Evolutionary conservation across 371 early-diverging fungal species (phyloP).

Genomic region (Mucor saturninus): DNA sequence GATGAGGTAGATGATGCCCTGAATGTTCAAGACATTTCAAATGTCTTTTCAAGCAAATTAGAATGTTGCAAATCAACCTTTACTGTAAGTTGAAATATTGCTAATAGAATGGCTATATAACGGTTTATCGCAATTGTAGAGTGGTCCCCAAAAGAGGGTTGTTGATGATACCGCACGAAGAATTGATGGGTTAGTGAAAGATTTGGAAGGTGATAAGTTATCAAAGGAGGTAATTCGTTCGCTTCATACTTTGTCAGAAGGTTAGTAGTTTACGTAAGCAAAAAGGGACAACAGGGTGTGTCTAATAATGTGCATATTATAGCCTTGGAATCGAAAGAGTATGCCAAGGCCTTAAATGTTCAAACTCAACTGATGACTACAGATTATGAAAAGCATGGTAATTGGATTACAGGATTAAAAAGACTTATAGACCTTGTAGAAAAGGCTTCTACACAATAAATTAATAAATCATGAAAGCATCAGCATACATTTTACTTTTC

Average conservation of each 20-base stretch:
- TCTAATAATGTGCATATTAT: neutral
- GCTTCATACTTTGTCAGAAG: constrained; percentile 47
- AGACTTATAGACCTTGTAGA: constrained; percentile 60
- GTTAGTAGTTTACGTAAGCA: constrained; percentile 25
- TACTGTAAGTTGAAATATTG: constrained; percentile 8
- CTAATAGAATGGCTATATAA: neutral
- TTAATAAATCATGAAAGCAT: no score
- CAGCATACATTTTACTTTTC: neutral
- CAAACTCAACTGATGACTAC: constrained; percentile 69
- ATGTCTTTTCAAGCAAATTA: constrained; percentile 15
- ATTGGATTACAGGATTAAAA: constrained; percentile 73
- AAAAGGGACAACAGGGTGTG: neutral
- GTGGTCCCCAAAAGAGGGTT: constrained; percentile 62
- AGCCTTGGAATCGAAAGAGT: constrained; percentile 33
- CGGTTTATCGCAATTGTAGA: neutral
- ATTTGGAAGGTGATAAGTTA: constrained; percentile 55
- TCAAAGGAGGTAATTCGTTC: constrained; percentile 47
- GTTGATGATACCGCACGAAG: constrained; percentile 67
- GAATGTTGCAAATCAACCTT: constrained; percentile 15
- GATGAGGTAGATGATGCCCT: constrained; percentile 15
- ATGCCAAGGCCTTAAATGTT: constrained; percentile 51
- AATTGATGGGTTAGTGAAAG: constrained; percentile 54
- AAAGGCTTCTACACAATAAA: constrained; percentile 19
- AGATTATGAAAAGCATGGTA: constrained; percentile 63
- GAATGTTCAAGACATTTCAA: constrained; percentile 6